Base-by-base conservation (phyloP, 352 stramenopile genomes). In the Phytophthora boehmeriae region DNA sequence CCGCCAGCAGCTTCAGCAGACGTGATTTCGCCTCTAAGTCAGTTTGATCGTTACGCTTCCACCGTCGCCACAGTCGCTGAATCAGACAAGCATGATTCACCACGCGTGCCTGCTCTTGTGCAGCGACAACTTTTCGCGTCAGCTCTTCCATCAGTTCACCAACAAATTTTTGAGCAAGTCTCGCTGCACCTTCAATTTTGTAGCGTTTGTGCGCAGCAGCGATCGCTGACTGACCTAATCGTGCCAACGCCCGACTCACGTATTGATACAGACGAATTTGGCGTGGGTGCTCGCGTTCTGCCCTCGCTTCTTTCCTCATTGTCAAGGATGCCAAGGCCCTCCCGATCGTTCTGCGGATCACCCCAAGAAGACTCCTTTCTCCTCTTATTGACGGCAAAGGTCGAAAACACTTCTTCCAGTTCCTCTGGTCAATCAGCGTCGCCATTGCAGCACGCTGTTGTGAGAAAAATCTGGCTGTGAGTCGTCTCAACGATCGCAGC, bases 1-100 rank as follows among this genome's bases (percentile, higher is more conserved):
- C 36, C 20, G 27, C 11, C n/a, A 83, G 57, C 16, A 80, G 22
- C 5, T 10, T 23, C 14, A 80, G n/a, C 13, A 83, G n/a, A 2
- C 64, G 54, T 2, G 10, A 39, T 56, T 78, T 80, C 1, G 52
- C 57, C 6, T 82, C 70, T 0, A 53, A 14, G 1, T 22, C 23
- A 0, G 54, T 34, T 34, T 53, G 36, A 2, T 69, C 53, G 14
- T 48, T 66, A 16, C 42, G 27, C 30, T 63, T 66, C 19, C 55
- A n/a, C 0, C 45, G 42, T 25, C 58, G 58, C 74, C 68, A 78
- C 2, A 60, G 32, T 28, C 59, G 52, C 39, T 83, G 71, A 2
- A 80, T 76, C 25, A 60, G 39, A 1, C 39, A 17, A 10, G 54
- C 68, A 28, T 32, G 27, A 5, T 20, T 53, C 10, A 1, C 16